These are phyloP conservation scores for Metschnikowia santaceciliae DNA, from an alignment of 805 yeast genomes.

Conservation along the genomic window DNA sequence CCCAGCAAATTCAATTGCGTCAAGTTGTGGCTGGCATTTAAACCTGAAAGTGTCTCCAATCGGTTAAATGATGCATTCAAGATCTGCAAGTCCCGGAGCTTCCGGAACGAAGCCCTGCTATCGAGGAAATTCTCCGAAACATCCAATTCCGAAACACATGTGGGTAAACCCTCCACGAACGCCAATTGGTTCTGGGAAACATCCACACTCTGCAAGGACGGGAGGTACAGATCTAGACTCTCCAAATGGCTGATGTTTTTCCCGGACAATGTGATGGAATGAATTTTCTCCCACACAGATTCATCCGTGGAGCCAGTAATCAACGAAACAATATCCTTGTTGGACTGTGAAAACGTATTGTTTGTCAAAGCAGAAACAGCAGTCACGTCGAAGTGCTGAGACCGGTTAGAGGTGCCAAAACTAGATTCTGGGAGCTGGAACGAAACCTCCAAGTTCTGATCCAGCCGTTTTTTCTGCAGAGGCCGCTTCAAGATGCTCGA, in stretches of 20 bases:
- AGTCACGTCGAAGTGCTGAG: constrained; percentile 32
- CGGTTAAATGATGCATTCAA: constrained; percentile 39
- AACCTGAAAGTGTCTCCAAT: constrained; percentile 32
- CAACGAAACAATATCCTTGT: constrained; percentile 40
- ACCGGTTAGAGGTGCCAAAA: not conserved
- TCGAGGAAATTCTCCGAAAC: constrained; percentile 38
- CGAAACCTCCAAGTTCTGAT: constrained; percentile 32
- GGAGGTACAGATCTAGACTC: constrained; percentile 43
- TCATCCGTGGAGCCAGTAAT: constrained; percentile 37
- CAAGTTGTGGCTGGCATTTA: constrained; percentile 40
- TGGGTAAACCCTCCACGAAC: constrained; percentile 46
- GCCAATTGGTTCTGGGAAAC: constrained; percentile 40
- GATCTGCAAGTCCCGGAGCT: constrained; percentile 38
- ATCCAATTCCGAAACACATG: constrained; percentile 32
- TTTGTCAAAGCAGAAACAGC: constrained; percentile 40
- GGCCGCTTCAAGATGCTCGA: constrained; percentile 9
- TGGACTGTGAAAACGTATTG: constrained; percentile 47
- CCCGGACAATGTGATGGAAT: constrained; percentile 32
- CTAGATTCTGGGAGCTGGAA: constrained; percentile 34
- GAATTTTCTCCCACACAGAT: constrained; percentile 41
- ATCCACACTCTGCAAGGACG: constrained; percentile 37
- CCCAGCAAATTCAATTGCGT: constrained; percentile 35
- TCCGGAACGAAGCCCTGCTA: constrained; percentile 39
- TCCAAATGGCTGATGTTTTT: constrained; percentile 37
- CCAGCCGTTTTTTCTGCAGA: not conserved